phyloP scores from a whole-genome alignment of 148 eudicot species.

The Camellia sinensis region DNA sequence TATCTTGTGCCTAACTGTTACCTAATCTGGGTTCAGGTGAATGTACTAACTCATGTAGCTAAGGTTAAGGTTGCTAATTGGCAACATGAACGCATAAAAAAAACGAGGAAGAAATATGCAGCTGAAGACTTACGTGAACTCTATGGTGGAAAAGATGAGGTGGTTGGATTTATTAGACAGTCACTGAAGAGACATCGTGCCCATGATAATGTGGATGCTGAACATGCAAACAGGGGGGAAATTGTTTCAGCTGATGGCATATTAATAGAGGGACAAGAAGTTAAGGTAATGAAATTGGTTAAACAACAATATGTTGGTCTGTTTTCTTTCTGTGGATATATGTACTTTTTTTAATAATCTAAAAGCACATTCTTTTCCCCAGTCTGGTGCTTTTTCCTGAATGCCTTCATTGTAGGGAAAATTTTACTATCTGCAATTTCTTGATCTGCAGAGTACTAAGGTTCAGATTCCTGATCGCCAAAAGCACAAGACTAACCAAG shows the following conservation, averaged over 20 bases:
- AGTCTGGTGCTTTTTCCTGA: neutral
- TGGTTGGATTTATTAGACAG: neutral
- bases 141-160: neutral
- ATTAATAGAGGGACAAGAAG: neutral
- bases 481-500: neutral
- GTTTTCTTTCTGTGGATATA: neutral
- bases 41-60: constrained; percentile 54
- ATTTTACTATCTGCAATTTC: neutral
- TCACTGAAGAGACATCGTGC: neutral
- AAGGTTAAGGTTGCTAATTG: constrained; percentile 25
- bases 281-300: constrained; percentile 5
- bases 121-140: constrained; percentile 25
- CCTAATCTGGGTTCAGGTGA: constrained; percentile 35
- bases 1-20: neutral
- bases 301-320: neutral
- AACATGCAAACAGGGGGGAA: neutral
- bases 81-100: constrained; percentile 24
- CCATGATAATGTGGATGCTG: neutral
- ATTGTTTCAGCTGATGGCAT: neutral
- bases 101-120: constrained; percentile 26
- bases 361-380: neutral
- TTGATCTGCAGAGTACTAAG: constrained; percentile 6
- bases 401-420: neutral
- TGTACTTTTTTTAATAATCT: neutral
- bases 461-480: neutral